These are phyloP conservation scores for Taxillus chinensis DNA, from an alignment of 164 flowering plant genomes.

Conservation along the genomic window DNA sequence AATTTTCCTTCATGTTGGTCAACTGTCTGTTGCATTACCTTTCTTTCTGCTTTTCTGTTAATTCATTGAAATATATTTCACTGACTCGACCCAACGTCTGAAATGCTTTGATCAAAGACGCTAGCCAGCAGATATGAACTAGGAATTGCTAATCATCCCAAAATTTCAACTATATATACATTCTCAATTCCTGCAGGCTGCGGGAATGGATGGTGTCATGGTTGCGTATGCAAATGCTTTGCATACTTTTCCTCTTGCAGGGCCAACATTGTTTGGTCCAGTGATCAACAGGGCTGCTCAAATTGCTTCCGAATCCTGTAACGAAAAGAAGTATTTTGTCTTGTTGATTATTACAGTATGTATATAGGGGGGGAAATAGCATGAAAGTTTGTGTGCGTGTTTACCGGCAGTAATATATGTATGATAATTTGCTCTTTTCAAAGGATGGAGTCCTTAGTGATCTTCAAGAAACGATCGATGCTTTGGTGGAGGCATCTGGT, in stretches of 20 bases:
- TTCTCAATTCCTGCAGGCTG: slow-evolving; percentile 39
- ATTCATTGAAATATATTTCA: too few species aligned
- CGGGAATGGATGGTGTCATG: slow-evolving; percentile 80
- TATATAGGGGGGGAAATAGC: not conserved
- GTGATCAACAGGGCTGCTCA: slow-evolving; percentile 75
- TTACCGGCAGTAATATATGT: not conserved
- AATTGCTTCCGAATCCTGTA: slow-evolving; percentile 46
- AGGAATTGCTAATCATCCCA: too few species aligned
- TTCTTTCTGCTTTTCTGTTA: too few species aligned
- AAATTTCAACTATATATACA: too few species aligned
- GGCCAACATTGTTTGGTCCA: slow-evolving; percentile 86
- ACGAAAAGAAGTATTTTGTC: slow-evolving; percentile 53
- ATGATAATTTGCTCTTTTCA: not conserved
- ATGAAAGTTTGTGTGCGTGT: not conserved
- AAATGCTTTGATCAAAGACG: not conserved
- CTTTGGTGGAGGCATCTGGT: slow-evolving; percentile 88
- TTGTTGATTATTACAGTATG: slow-evolving; percentile 77
- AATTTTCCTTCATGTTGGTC: too few species aligned
- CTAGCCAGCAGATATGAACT: too few species aligned
- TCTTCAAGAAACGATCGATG: slow-evolving; percentile 69
- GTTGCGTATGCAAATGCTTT: slow-evolving; percentile 65
- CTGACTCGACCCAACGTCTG: too few species aligned
- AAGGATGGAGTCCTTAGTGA: slow-evolving; percentile 93
- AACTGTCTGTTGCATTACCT: too few species aligned
- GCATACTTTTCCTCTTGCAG: slow-evolving; percentile 55